Evolutionary conservation across 495 filamentous ascomycete species (phyloP).

Genomic region (Tuber melanosporum): DNA sequence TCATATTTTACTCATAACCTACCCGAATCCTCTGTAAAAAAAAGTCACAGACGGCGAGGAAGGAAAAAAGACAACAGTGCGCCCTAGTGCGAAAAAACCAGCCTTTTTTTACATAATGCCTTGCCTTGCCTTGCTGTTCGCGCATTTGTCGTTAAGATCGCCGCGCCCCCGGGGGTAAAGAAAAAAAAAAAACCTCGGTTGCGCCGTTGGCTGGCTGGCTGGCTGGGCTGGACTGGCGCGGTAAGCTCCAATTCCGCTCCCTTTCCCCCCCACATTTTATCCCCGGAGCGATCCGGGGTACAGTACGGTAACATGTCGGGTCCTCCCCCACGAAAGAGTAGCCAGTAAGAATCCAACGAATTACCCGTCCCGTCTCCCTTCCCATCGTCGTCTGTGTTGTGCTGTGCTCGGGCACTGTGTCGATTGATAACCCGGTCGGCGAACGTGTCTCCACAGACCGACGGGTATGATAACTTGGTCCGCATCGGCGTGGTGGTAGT

Average conservation of each 20-base stretch:
- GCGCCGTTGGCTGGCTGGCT: neutral
- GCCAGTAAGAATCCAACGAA: slow-evolving; percentile 1
- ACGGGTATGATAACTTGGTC: neutral
- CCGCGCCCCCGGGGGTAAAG: neutral
- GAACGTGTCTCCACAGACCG: neutral
- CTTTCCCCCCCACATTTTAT: neutral
- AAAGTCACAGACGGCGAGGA: neutral
- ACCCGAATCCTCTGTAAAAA: neutral
- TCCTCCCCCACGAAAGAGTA: neutral
- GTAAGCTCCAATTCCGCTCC: neutral
- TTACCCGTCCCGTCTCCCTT: neutral
- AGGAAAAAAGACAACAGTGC: neutral
- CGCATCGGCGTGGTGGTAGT: neutral
- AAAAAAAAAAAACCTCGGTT: neutral
- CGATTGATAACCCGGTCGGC: neutral
- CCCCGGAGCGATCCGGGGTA: neutral
- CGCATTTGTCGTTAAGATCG: neutral
- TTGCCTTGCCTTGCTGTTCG: too few species aligned
- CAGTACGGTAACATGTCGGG: neutral
- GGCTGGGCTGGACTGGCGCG: too few species aligned
- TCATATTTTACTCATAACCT: neutral
- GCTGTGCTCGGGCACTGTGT: neutral
- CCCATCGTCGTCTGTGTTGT: neutral
- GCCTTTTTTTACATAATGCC: too few species aligned
- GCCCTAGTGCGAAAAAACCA: too few species aligned